Evolutionary conservation across 2,329 filamentous ascomycete genomes (phyloP), one percentile per base, ranked within the genome.

Genomic region (Pyricularia sp.): DNA sequence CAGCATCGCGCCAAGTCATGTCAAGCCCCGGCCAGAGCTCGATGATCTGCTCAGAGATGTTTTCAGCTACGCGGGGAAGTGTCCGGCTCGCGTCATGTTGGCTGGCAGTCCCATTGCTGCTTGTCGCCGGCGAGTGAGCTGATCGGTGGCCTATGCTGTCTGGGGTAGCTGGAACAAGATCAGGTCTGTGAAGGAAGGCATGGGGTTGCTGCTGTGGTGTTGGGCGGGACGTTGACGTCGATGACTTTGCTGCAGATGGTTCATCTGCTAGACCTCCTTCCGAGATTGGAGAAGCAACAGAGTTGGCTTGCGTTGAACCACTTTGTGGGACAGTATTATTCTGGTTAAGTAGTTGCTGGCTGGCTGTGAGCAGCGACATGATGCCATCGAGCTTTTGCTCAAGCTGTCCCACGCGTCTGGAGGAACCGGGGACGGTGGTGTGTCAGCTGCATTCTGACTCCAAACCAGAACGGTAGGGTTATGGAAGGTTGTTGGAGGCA

Each of bases 371-470:
- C 10, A 80, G 74, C 17, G 77, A 78, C 68, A 80, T 77, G 66
- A 81, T 76, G 65, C 78, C 77, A 23, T 81, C 78, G 36, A 80
- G 76, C 69, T 80, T 80, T 67, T 78, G 75, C 68, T 81, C 79
- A 2, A 80, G 61, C 68, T 79, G 78, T 6, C 76, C 77, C 2
- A 81, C 79, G 5, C 78, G 76, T 4, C 78, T 80, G 25, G 4
- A 2, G 28, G 23, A 59, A 59, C n/a, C 55, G 7, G 23, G 20
- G 55, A 25, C 7, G n/a, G 20, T n/a, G n/a, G 23, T 12, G 55
- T n/a, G 55, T n/a, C 20, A 59, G 55, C 55, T 59, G n/a, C 23
- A 25, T n/a, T 25, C 6, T 25, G n/a, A n/a, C 33, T 42, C 12
- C 12, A 17, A 42, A 42, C 17, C 33, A 17, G 33, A 14, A 17